These are phyloP conservation scores for Kluyveromyces dobzhanskii DNA, from an alignment of 805 yeast species.

Conservation along the genomic window DNA sequence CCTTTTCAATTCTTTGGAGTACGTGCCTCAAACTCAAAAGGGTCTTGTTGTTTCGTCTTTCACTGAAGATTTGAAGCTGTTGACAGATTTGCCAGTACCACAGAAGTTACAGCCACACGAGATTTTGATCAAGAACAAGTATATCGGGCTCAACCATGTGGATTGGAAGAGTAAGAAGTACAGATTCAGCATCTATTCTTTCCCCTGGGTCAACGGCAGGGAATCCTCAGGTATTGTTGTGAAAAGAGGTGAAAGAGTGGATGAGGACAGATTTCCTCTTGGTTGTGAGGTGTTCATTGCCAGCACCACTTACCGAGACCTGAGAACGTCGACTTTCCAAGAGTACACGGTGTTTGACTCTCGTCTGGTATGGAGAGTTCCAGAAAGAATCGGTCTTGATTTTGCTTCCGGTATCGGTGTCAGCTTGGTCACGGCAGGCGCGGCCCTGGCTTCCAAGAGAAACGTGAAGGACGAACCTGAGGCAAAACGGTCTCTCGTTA, in stretches of 20 bases:
- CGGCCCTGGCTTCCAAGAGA: conserved; percentile 22
- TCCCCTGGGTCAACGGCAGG: conserved; percentile 45
- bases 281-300: conserved; percentile 37
- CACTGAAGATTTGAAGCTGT: conserved; percentile 8
- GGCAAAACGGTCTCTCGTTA: conserved; percentile 19
- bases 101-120: conserved; percentile 22
- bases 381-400: conserved; percentile 25
- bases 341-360: conserved; percentile 38
- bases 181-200: conserved; percentile 37
- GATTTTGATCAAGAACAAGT: conserved; percentile 25
- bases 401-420: conserved; percentile 41
- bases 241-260: conserved; percentile 29
- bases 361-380: conserved; percentile 38
- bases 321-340: conserved; percentile 41
- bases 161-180: conserved; percentile 44
- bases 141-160: conserved; percentile 39
- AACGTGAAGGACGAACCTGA: conserved; percentile 6
- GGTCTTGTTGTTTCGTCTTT: conserved; percentile 11
- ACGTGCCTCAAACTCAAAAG: conserved; percentile 8
- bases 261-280: conserved; percentile 14
- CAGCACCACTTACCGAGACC: conserved; percentile 40
- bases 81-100: conserved; percentile 7
- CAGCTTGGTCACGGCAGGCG: conserved; percentile 38
- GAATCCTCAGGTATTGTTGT: conserved; percentile 37
- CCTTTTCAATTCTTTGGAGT: neutral